Conservation (phyloP, 2,329 filamentous ascomycete species). For the Ciborinia camelliae region DNA sequence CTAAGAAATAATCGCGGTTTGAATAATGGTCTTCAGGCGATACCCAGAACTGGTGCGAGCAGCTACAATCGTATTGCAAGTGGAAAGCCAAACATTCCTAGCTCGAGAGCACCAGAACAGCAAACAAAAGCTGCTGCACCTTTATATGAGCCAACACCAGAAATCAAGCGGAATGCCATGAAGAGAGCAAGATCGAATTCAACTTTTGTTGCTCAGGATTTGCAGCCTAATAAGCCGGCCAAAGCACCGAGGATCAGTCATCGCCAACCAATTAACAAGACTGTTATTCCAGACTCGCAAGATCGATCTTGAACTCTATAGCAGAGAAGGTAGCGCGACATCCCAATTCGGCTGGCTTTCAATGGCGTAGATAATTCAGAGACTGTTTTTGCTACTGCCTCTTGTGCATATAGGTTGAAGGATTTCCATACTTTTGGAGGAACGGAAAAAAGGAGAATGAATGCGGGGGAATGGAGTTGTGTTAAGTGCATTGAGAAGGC, state of each 20-base stretch:
- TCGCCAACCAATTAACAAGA: not conserved
- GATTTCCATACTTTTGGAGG: too few relatives aligned
- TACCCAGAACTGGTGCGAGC: not conserved
- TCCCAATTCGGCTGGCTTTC: not conserved
- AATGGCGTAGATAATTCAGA: too few relatives aligned
- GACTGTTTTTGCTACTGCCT: too few relatives aligned
- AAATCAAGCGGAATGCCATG: constrained; percentile 12
- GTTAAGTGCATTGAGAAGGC: too few relatives aligned
- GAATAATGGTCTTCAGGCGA: constrained; percentile 1
- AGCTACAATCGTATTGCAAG: constrained; percentile 18
- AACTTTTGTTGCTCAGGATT: not conserved
- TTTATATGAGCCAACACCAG: not conserved
- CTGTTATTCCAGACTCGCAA: constrained; percentile 21
- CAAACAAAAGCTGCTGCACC: not conserved
- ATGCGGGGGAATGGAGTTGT: too few relatives aligned
- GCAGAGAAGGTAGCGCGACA: not conserved
- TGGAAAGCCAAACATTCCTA: not conserved
- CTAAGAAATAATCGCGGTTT: not conserved
- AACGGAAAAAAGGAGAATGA: too few relatives aligned
- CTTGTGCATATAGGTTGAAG: too few relatives aligned
- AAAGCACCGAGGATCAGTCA: constrained; percentile 17
- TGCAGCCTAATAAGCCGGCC: not conserved
- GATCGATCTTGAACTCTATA: not conserved
- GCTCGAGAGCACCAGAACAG: not conserved
- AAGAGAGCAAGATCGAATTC: constrained; percentile 20